Conservation (phyloP, 768 basidiomycete species). For the Glaciozyma antarctica region DNA sequence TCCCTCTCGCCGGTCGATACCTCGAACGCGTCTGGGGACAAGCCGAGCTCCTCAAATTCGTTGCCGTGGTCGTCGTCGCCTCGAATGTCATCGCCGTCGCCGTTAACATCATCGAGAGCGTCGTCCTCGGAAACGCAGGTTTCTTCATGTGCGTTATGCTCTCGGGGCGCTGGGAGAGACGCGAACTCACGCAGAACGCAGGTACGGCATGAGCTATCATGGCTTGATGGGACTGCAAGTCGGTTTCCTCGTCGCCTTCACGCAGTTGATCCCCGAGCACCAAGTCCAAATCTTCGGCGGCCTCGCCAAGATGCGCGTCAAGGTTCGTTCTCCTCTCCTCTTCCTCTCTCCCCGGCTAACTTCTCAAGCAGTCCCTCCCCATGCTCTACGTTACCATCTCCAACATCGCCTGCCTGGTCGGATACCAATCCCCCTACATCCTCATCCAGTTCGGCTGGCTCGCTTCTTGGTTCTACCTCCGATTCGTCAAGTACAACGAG, state of each 20-base stretch:
- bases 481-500: constrained; percentile 87
- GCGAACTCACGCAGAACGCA: constrained; percentile 38
- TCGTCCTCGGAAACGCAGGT: constrained; percentile 26
- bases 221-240: constrained; percentile 88
- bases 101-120: constrained; percentile 71
- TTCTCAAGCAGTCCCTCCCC: constrained; percentile 60
- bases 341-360: background rate
- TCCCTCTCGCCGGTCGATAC: constrained; percentile 77
- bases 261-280: constrained; percentile 94
- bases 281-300: constrained; percentile 82
- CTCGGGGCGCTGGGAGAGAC: background rate
- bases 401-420: constrained; percentile 68
- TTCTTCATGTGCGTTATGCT: constrained; percentile 26
- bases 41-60: constrained; percentile 44
- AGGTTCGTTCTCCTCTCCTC: constrained; percentile 48
- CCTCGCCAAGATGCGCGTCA: constrained; percentile 72
- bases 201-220: constrained; percentile 80
- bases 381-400: constrained; percentile 89
- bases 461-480: constrained; percentile 84
- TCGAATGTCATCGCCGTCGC: constrained; percentile 83
- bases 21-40: constrained; percentile 87
- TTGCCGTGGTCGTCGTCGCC: constrained; percentile 61
- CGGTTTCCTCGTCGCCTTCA: constrained; percentile 86
- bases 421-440: constrained; percentile 81
- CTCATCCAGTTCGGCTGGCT: constrained; percentile 99